Evolutionary conservation across 2,329 filamentous ascomycete genomes (phyloP), one percentile per base, ranked within the genome.

Genomic region (Tolypocladium ovalisporum): DNA sequence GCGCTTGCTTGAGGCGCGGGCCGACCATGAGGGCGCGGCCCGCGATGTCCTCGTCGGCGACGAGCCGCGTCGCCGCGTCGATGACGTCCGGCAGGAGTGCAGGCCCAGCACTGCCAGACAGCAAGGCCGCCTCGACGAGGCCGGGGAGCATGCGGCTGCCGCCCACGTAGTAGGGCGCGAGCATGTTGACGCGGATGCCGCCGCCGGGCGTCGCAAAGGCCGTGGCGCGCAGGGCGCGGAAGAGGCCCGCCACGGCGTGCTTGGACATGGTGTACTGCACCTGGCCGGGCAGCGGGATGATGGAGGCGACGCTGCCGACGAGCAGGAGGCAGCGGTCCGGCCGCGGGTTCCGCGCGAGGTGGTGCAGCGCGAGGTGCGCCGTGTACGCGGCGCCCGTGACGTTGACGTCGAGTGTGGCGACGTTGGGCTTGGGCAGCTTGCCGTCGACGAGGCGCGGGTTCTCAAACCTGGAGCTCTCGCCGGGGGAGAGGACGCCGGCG

Each of bases 121-220:
- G 73, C 19, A 86, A 58, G 2, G 78, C 59, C 34, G 79, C 74
- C 22, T 75, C 82, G 1, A 62, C 57, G 1, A 70, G 58, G 0
- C 76, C 70, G 4, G 85, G 66, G 51, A 88, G 62, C 69, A 73
- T 73, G 62, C 66, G 77, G n/a, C 83, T 80, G 17, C 82, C 85
- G 62, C 84, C 79, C 63, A 78, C 73, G 67, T 87, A 88, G 69
- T 87, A 88, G 0, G 86, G 86, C 58, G 78, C 79, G n/a, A 89
- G 67, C 64, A 87, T 75, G 65, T 88, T 89, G 59, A 86, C 73
- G 51, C 86, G 77, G 47, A 88, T 71, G 29, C 40, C 34, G 56
- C 24, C 15, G 47, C 76, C 70, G 24, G 24, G 44, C 6, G 44
- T 29, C 9, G 58, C 29, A 39, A 65, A 67, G 2, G 77, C 73